phyloP scores from a whole-genome alignment of 495 filamentous ascomycete species.

The Penicillium dipodomyicola region DNA sequence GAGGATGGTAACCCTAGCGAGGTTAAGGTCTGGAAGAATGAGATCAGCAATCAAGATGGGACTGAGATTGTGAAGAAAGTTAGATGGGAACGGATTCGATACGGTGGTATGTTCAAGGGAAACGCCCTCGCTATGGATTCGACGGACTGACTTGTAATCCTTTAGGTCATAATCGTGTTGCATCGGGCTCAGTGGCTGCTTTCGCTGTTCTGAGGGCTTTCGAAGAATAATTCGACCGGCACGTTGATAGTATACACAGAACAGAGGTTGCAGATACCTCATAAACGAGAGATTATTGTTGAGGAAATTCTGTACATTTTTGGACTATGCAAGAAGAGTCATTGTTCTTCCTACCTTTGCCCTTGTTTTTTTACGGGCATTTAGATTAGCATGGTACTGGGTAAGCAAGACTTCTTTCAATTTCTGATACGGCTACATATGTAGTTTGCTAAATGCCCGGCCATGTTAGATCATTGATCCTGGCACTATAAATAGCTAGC shows the following conservation, averaged over 20 bases:
- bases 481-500: too few relatives aligned
- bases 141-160: conserved; percentile 3
- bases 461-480: too few relatives aligned
- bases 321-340: neutral
- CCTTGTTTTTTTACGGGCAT: too few relatives aligned
- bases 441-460: too few relatives aligned
- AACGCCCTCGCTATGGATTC: neutral
- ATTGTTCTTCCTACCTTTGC: too few relatives aligned
- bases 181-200: conserved; percentile 51
- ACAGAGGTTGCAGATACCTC: neutral
- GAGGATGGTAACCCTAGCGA: conserved; percentile 33
- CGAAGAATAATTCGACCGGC: conserved; percentile 20
- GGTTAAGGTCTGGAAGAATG: conserved; percentile 40
- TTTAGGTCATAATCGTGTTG: conserved; percentile 51
- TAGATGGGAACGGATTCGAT: conserved; percentile 45
- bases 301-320: neutral
- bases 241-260: neutral
- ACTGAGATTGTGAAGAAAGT: conserved; percentile 46
- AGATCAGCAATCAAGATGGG: conserved; percentile 25
- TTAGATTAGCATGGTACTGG: too few relatives aligned
- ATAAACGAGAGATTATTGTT: neutral
- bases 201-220: conserved; percentile 67
- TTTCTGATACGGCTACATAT: too few relatives aligned
- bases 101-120: conserved; percentile 43
- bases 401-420: too few relatives aligned